Conservation (phyloP, 345 rosid species). For the Citrus australasica region DNA sequence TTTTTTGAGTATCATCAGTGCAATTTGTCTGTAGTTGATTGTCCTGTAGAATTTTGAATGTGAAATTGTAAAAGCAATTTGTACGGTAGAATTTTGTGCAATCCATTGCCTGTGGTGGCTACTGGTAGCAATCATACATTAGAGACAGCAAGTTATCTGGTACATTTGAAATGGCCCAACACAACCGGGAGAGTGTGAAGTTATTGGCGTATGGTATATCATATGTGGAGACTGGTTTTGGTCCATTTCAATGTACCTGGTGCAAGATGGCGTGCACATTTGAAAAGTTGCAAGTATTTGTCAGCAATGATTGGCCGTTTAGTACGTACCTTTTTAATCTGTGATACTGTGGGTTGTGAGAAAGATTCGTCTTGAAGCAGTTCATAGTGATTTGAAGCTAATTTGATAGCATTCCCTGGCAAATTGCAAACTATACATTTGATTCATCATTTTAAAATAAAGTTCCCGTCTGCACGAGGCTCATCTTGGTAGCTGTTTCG, state of each 20-base stretch:
- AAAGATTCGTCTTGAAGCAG: background rate
- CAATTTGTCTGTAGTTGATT: background rate
- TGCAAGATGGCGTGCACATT: background rate
- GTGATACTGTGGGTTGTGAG: background rate
- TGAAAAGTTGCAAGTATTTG: background rate
- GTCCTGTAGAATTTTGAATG: background rate
- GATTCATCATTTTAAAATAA: background rate
- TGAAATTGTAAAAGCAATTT: background rate
- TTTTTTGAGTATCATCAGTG: background rate
- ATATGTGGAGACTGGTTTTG: background rate
- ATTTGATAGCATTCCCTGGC: background rate
- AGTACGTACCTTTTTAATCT: background rate
- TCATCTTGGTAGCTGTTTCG: too few relatives aligned
- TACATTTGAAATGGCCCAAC: background rate
- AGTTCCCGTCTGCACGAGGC: background rate
- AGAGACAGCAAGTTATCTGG: background rate
- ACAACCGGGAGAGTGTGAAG: too few relatives aligned
- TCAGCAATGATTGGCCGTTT: background rate
- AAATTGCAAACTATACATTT: background rate
- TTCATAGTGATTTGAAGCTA: background rate
- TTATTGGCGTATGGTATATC: too few relatives aligned
- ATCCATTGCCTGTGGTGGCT: background rate
- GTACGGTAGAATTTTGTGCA: background rate
- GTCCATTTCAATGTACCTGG: background rate
- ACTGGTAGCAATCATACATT: background rate